These are phyloP conservation scores for Kuraishia molischiana DNA, from an alignment of 805 yeast species.

Conservation along the genomic window DNA sequence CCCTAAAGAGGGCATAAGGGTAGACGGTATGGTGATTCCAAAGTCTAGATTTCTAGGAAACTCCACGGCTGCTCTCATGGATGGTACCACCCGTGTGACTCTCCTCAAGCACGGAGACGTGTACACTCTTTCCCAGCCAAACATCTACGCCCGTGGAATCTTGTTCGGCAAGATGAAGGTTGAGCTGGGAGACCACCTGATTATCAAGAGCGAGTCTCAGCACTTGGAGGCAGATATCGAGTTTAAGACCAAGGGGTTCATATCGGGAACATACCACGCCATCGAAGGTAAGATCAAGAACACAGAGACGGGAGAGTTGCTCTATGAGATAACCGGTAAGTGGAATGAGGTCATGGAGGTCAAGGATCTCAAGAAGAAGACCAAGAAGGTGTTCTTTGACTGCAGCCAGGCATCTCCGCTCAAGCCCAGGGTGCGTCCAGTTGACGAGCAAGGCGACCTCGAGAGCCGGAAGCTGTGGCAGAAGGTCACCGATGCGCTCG, in stretches of 20 bases:
- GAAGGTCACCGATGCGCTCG: slow-evolving; percentile 74
- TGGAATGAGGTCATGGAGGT: slow-evolving; percentile 86
- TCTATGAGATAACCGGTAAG: slow-evolving; percentile 73
- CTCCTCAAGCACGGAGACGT: slow-evolving; percentile 59
- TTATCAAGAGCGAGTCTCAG: slow-evolving; percentile 51
- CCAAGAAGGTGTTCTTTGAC: slow-evolving; percentile 47
- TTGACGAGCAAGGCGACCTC: slow-evolving; percentile 67
- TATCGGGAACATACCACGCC: slow-evolving; percentile 85
- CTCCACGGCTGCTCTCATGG: slow-evolving; percentile 96
- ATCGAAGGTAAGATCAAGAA: slow-evolving; percentile 67
- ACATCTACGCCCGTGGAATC: slow-evolving; percentile 90
- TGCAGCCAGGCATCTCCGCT: slow-evolving; percentile 42
- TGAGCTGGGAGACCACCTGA: slow-evolving; percentile 88
- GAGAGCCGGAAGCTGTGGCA: slow-evolving; percentile 85
- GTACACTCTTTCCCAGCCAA: slow-evolving; percentile 88
- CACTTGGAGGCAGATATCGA: slow-evolving; percentile 73
- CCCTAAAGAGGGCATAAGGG: slow-evolving; percentile 73
- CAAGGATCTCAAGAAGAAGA: slow-evolving; percentile 38
- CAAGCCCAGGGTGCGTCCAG: slow-evolving; percentile 66
- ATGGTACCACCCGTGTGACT: slow-evolving; percentile 69
- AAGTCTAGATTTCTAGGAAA: slow-evolving; percentile 86
- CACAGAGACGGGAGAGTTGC: slow-evolving; percentile 35
- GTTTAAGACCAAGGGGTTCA: slow-evolving; percentile 90
- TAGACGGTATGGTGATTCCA: slow-evolving; percentile 85
- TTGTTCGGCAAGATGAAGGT: slow-evolving; percentile 82